A percentile compares a stretch with the other conserved stretches of the same genome.
Conservation (phyloP, 2,329 filamentous ascomycete species). For the Cladosporium sp. region DNA sequence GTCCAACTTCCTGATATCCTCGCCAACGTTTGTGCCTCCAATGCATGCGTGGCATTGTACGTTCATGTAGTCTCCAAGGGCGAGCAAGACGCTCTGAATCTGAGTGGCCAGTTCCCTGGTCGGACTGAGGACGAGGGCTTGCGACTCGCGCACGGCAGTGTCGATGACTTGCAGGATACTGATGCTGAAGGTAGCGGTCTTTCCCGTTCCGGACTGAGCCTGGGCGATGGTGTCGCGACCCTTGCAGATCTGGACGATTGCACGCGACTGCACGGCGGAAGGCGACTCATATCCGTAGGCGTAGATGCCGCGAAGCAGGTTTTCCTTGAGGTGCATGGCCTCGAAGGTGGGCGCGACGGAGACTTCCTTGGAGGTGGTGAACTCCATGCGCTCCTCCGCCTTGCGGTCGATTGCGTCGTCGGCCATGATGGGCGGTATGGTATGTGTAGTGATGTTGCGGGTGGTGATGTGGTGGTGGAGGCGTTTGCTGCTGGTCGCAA, state of each 20-base stretch:
- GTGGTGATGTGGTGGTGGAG: not conserved
- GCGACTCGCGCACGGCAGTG: slow-evolving; percentile 88
- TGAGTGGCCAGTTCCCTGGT: slow-evolving; percentile 98
- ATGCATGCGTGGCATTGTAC: slow-evolving; percentile 99
- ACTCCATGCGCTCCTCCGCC: slow-evolving; percentile 95
- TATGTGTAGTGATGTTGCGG: slow-evolving; percentile 12
- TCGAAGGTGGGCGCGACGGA: slow-evolving; percentile 85
- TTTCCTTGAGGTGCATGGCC: slow-evolving; percentile 96
- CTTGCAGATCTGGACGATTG: slow-evolving; percentile 98
- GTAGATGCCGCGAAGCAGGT: slow-evolving; percentile 93
- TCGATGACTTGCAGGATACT: slow-evolving; percentile 99
- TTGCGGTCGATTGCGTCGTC: slow-evolving; percentile 84
- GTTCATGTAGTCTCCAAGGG: slow-evolving; percentile 99
- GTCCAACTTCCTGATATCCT: slow-evolving; percentile 97
- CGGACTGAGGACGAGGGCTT: slow-evolving; percentile 95
- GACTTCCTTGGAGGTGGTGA: slow-evolving; percentile 96
- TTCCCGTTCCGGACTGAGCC: slow-evolving; percentile 98
- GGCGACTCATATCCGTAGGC: slow-evolving; percentile 98
- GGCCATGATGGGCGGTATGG: slow-evolving; percentile 65
- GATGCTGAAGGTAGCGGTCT: slow-evolving; percentile 99
- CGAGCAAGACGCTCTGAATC: slow-evolving; percentile 99
- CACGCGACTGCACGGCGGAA: slow-evolving; percentile 94
- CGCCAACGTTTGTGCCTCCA: slow-evolving; percentile 95
- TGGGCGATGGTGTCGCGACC: slow-evolving; percentile 98
- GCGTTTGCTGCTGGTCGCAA: not conserved